Evolutionary conservation across 345 rosid genomes (phyloP).

Genomic region (Aquilaria sinensis): DNA sequence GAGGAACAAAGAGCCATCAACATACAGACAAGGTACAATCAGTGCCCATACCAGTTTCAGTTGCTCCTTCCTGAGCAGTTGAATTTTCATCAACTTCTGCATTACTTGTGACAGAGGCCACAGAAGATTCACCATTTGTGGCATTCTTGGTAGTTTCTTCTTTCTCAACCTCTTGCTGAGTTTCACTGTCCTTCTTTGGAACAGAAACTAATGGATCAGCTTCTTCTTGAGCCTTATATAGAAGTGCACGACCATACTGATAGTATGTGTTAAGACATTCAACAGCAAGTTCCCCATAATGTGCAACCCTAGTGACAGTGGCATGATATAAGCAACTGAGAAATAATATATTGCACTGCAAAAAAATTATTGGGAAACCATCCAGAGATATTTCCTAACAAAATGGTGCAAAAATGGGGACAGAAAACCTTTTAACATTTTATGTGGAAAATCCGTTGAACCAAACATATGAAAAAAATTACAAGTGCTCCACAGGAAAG

Average conservation of each 20-base stretch:
- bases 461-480: background rate
- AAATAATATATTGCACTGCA: too few species aligned
- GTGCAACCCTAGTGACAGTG: slow-evolving; percentile 42
- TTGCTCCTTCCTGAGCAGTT: slow-evolving; percentile 35
- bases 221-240: slow-evolving; percentile 90
- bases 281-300: slow-evolving; percentile 63
- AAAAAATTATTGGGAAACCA: too few species aligned
- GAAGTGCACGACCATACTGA: slow-evolving; percentile 71
- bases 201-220: slow-evolving; percentile 76
- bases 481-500: background rate
- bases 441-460: too few species aligned
- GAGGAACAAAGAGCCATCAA: background rate
- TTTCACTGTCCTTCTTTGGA: slow-evolving; percentile 57
- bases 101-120: slow-evolving; percentile 42
- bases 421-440: too few species aligned
- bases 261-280: slow-evolving; percentile 72
- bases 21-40: background rate
- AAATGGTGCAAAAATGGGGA: too few species aligned
- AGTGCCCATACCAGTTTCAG: slow-evolving; percentile 34
- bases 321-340: background rate
- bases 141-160: slow-evolving; percentile 37
- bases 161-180: slow-evolving; percentile 31
- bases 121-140: slow-evolving; percentile 38
- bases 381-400: too few species aligned
- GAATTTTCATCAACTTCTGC: slow-evolving; percentile 46